phyloP scores from a whole-genome alignment of 2,329 filamentous ascomycete genomes.

The Paecilomyces formosus region DNA sequence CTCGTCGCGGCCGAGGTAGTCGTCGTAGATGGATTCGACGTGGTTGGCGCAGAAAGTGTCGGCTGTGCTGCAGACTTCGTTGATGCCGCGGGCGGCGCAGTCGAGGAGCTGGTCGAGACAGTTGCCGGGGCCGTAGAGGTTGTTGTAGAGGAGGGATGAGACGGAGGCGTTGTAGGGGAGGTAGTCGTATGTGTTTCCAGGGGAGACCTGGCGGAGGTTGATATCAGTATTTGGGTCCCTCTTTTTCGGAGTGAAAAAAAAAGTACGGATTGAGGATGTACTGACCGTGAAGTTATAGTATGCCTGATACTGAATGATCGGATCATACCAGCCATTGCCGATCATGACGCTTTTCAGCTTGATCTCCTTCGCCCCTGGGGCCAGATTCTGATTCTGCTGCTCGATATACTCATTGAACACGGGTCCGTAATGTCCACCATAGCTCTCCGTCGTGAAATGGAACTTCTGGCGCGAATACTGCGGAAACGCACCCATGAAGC shows the following conservation, averaged over 20 bases:
- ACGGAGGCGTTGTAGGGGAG: constrained; percentile 35
- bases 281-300: constrained; percentile 30
- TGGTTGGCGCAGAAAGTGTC: constrained; percentile 50
- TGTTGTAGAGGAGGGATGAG: constrained; percentile 49
- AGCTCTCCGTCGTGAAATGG: constrained; percentile 50
- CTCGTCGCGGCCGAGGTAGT: constrained; percentile 44
- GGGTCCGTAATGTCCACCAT: constrained; percentile 53
- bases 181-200: constrained; percentile 30
- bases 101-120: constrained; percentile 51
- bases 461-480: constrained; percentile 44
- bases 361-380: constrained; percentile 8
- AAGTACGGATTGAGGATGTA: no score
- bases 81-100: constrained; percentile 46
- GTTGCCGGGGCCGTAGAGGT: constrained; percentile 53
- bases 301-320: constrained; percentile 29
- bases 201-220: constrained; percentile 12
- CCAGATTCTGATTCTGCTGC: neutral
- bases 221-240: neutral
- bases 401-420: constrained; percentile 36
- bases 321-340: constrained; percentile 34
- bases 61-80: constrained; percentile 46
- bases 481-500: constrained; percentile 56
- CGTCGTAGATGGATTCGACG: constrained; percentile 47
- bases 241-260: no score
- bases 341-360: constrained; percentile 25